Conservation (phyloP, 495 filamentous ascomycete genomes). For the Ramalina peruviana region DNA sequence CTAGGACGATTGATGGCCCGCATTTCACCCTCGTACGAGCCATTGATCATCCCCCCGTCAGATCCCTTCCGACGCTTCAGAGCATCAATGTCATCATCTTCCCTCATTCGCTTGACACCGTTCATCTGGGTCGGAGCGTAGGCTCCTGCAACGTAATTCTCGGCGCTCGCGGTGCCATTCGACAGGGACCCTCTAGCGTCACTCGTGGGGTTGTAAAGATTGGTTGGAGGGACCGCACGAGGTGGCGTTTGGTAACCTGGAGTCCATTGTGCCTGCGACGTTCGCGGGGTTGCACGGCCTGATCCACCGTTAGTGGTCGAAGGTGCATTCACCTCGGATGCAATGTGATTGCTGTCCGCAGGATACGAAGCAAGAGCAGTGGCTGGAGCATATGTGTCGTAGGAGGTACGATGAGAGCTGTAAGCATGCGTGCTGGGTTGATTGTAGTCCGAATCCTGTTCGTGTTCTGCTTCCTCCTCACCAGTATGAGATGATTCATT, state of each 20-base stretch:
- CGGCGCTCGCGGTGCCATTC: constrained; percentile 48
- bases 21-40: constrained; percentile 19
- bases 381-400: constrained; percentile 52
- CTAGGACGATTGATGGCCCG: constrained; percentile 14
- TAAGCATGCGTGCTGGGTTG: constrained; percentile 52
- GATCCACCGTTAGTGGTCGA: constrained; percentile 75
- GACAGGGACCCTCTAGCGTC: constrained; percentile 56
- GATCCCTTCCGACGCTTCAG: constrained; percentile 78
- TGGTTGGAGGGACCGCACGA: constrained; percentile 55
- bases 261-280: constrained; percentile 55
- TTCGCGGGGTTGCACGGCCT: constrained; percentile 77
- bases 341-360: constrained; percentile 67
- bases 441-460: constrained; percentile 72
- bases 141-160: constrained; percentile 51
- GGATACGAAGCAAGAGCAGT: constrained; percentile 48
- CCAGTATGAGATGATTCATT: constrained; percentile 40
- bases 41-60: constrained; percentile 32
- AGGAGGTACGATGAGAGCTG: constrained; percentile 52
- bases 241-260: constrained; percentile 73
- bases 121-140: constrained; percentile 47
- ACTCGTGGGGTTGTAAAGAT: constrained; percentile 80
- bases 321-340: constrained; percentile 75
- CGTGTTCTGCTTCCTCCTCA: constrained; percentile 58
- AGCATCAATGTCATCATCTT: constrained; percentile 52
- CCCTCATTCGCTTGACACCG: constrained; percentile 69